Evolutionary conservation across 225 moss, liverwort and hornwort species (phyloP).

Genomic region (Thuidium tamariscinum): DNA sequence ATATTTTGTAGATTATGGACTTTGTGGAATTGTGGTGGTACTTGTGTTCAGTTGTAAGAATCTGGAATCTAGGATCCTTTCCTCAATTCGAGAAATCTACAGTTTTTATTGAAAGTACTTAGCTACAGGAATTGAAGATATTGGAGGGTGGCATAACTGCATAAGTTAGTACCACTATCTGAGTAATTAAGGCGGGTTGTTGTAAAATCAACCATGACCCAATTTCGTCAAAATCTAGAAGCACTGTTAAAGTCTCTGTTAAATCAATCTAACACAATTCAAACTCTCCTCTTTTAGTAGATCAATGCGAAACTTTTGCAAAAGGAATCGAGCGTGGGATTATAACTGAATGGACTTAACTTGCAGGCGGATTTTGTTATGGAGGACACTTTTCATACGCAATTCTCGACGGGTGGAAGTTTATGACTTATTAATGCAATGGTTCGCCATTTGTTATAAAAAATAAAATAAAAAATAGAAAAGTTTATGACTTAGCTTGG

Average conservation of each 20-base stretch:
- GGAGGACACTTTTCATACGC: neutral
- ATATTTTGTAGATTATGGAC: too few relatives aligned
- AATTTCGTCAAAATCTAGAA: neutral
- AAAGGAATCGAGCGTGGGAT: neutral
- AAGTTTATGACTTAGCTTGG: too few relatives aligned
- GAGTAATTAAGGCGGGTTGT: neutral
- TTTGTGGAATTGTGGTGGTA: too few relatives aligned
- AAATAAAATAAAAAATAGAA: too few relatives aligned
- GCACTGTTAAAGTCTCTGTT: rapidly evolving
- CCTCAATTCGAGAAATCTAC: neutral
- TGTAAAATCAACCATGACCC: neutral
- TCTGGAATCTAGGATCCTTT: neutral
- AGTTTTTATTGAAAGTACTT: too few relatives aligned
- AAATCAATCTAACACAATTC: neutral
- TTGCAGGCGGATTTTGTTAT: neutral
- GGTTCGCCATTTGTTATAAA: too few relatives aligned
- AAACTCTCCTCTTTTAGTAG: neutral
- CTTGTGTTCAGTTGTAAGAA: neutral
- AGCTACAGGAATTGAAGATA: neutral
- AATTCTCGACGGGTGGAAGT: neutral
- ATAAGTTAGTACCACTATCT: too few relatives aligned
- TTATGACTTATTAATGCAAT: too few relatives aligned
- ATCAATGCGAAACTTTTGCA: neutral
- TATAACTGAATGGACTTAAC: neutral
- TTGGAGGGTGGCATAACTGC: too few relatives aligned